Percentiles rank a stretch among this genome's conserved stretches.
phyloP scores from a whole-genome alignment of 2,329 filamentous ascomycete genomes.

The Colletotrichum endophyticum region DNA sequence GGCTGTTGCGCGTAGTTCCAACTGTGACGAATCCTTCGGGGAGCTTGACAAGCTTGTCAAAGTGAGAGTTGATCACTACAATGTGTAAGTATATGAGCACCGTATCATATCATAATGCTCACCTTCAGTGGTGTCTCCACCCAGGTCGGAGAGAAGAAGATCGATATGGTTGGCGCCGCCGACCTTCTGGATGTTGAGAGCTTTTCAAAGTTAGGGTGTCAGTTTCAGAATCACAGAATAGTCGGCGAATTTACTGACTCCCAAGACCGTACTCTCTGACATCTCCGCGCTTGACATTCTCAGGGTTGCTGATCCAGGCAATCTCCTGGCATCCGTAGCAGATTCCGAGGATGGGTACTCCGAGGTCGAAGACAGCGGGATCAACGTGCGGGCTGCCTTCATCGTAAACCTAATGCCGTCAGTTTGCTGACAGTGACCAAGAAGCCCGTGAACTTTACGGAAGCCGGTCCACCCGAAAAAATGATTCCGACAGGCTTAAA shows the following conservation, averaged over 20 bases:
- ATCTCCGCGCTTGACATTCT: slow-evolving; percentile 31
- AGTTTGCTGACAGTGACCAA: neutral
- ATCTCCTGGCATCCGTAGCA: slow-evolving; percentile 58
- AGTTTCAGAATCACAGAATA: neutral
- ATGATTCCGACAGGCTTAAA: slow-evolving; percentile 88
- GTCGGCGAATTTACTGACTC: neutral
- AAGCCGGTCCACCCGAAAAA: slow-evolving; percentile 40
- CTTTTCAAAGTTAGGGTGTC: slow-evolving; percentile 31
- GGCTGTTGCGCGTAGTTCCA: slow-evolving; percentile 76
- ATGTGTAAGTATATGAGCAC: neutral
- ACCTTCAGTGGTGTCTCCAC: slow-evolving; percentile 63
- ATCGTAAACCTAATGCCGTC: neutral
- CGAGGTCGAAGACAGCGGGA: slow-evolving; percentile 78
- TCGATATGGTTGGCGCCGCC: slow-evolving; percentile 66
- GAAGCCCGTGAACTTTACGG: neutral
- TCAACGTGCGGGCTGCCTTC: slow-evolving; percentile 62
- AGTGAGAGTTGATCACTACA: slow-evolving; percentile 82
- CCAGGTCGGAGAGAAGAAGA: slow-evolving; percentile 78
- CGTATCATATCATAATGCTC: neutral
- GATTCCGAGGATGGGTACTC: slow-evolving; percentile 64
- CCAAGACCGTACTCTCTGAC: slow-evolving; percentile 19
- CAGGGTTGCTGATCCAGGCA: slow-evolving; percentile 67
- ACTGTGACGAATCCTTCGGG: slow-evolving; percentile 77
- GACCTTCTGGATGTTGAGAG: slow-evolving; percentile 63
- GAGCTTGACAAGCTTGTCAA: slow-evolving; percentile 80